Evolutionary conservation across 805 yeast species (phyloP).

Genomic region (Zygosaccharomyces pseudorouxii): DNA sequence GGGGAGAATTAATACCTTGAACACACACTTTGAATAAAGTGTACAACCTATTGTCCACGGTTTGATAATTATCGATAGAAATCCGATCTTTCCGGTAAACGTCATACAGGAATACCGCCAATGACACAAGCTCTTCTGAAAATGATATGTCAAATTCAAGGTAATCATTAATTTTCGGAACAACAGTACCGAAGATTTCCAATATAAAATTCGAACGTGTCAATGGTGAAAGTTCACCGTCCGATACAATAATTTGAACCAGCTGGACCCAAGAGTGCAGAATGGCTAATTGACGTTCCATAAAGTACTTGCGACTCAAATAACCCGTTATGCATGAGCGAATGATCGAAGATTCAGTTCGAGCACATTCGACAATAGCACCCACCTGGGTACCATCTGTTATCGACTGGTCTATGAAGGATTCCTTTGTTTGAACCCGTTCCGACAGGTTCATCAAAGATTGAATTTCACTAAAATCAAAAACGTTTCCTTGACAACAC

Average conservation of each 20-base stretch:
- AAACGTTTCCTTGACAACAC: conserved; percentile 33
- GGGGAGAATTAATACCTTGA: conserved; percentile 66
- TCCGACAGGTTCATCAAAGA: conserved; percentile 32
- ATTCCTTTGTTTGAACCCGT: conserved; percentile 10
- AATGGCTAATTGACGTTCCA: conserved; percentile 51
- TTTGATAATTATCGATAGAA: conserved; percentile 32
- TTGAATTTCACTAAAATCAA: conserved; percentile 42
- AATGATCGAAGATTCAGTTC: conserved; percentile 14
- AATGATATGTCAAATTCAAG: conserved; percentile 59
- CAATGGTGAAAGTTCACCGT: conserved; percentile 45
- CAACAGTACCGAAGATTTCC: conserved; percentile 67
- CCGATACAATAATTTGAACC: conserved; percentile 66
- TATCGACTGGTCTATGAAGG: background rate
- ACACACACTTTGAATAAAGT: conserved; percentile 71
- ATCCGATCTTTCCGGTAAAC: conserved; percentile 49
- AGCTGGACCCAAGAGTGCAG: conserved; percentile 81
- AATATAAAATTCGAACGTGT: conserved; percentile 60
- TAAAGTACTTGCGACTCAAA: conserved; percentile 44
- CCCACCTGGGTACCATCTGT: conserved; percentile 18
- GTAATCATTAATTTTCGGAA: conserved; percentile 74
- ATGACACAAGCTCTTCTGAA: conserved; percentile 71
- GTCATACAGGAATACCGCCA: conserved; percentile 67
- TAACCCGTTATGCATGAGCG: conserved; percentile 41
- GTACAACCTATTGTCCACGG: conserved; percentile 52
- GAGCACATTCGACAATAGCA: conserved; percentile 11